These are phyloP conservation scores for Dactylella cylindrospora DNA, from an alignment of 2,329 filamentous ascomycete genomes.

Conservation along the genomic window DNA sequence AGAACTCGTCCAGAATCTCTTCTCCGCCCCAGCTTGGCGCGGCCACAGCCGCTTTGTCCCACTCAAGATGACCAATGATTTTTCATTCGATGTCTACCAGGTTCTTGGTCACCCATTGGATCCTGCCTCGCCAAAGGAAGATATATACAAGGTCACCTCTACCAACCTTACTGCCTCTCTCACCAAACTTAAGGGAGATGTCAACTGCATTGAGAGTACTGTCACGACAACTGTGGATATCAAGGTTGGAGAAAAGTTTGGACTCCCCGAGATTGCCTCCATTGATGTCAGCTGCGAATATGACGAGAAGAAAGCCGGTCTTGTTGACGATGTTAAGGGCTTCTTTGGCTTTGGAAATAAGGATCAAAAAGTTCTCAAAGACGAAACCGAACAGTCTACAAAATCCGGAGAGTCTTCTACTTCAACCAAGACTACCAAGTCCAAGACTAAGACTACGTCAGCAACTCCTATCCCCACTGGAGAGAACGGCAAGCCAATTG, in stretches of 20 bases:
- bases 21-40: conserved; percentile 72
- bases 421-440: conserved; percentile 56
- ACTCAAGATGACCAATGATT: conserved; percentile 75
- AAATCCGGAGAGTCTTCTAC: conserved; percentile 56
- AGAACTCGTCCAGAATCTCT: conserved; percentile 76
- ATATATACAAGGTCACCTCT: conserved; percentile 69
- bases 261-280: conserved; percentile 74
- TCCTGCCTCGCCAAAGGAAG: conserved; percentile 55
- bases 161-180: conserved; percentile 84
- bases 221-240: conserved; percentile 79
- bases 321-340: conserved; percentile 89
- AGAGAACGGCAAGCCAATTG: conserved; percentile 59
- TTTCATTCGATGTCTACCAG: conserved; percentile 60
- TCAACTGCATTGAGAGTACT: conserved; percentile 73
- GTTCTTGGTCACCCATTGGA: conserved; percentile 49
- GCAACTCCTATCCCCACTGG: conserved; percentile 49
- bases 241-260: conserved; percentile 70
- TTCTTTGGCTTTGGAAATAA: conserved; percentile 93
- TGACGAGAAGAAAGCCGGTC: conserved; percentile 67
- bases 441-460: conserved; percentile 50
- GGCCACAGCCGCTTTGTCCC: conserved; percentile 81
- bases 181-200: conserved; percentile 73
- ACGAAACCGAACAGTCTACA: conserved; percentile 54
- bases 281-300: conserved; percentile 84
- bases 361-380: conserved; percentile 65